These are phyloP conservation scores for Lepidopterella palustris DNA, from an alignment of 495 filamentous ascomycete genomes.

Conservation along the genomic window DNA sequence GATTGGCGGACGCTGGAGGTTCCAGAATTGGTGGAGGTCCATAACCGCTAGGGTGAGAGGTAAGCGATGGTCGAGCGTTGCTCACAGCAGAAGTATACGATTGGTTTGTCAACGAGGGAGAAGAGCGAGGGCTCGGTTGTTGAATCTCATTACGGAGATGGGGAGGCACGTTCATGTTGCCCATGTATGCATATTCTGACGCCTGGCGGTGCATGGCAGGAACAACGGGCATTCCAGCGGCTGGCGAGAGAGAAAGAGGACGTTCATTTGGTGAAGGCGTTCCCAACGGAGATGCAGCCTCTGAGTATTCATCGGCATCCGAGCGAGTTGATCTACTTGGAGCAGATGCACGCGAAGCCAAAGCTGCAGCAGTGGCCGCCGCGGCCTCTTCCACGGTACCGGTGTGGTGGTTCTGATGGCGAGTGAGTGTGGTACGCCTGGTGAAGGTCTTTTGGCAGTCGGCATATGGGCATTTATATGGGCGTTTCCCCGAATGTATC, in stretches of 20 bases:
- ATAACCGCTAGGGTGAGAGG: slow-evolving; percentile 75
- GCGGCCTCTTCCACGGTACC: slow-evolving; percentile 93
- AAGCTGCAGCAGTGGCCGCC: slow-evolving; percentile 75
- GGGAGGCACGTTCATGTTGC: slow-evolving; percentile 62
- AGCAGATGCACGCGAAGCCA: slow-evolving; percentile 55
- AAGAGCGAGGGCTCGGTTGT: slow-evolving; percentile 64
- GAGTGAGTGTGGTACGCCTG: slow-evolving; percentile 84
- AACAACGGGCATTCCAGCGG: slow-evolving; percentile 65
- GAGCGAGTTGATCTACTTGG: slow-evolving; percentile 54
- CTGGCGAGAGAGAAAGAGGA: slow-evolving; percentile 71
- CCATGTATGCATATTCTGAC: slow-evolving; percentile 60
- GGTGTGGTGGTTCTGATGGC: slow-evolving; percentile 93
- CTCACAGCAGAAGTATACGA: slow-evolving; percentile 49
- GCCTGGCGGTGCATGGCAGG: slow-evolving; percentile 62
- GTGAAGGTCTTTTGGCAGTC: slow-evolving; percentile 99
- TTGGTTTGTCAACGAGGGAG: slow-evolving; percentile 56
- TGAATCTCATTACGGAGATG: slow-evolving; percentile 76
- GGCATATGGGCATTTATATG: slow-evolving; percentile 95
- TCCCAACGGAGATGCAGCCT: slow-evolving; percentile 72
- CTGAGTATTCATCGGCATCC: slow-evolving; percentile 72
- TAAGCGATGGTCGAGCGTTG: slow-evolving; percentile 59
- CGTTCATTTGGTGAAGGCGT: slow-evolving; percentile 81
- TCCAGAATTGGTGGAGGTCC: slow-evolving; percentile 82
- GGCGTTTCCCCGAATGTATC: slow-evolving; percentile 92
- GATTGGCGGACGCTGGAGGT: slow-evolving; percentile 51